Evolutionary conservation across 768 basidiomycete genomes (phyloP), one percentile per base, ranked within the genome.

Genomic region (Artomyces pyxidatus): DNA sequence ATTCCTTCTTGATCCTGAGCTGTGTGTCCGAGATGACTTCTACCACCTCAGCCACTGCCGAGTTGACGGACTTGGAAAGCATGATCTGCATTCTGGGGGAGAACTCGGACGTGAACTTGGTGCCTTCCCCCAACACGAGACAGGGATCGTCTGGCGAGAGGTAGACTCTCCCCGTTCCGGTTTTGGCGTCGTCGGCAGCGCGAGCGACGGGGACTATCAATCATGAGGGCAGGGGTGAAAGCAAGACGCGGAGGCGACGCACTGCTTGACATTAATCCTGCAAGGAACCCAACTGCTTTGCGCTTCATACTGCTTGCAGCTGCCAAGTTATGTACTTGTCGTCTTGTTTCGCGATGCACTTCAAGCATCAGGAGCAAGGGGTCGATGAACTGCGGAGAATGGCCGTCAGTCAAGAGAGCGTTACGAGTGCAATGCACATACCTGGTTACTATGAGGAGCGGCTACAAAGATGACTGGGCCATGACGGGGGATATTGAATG

Each of bases 401-500:
- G n/a, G n/a, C n/a, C n/a, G n/a, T 43, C 23, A 41, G 16, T 17
- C 9, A 25, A 45, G 19, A 22, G 30, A 7, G 25, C 23, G 16
- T 6, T 45, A 45, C 29, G 50, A 27, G 38, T 48, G 52, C 23
- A 47, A 49, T 39, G 37, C 26, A 60, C 67, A 43, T 60, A 82
- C 90, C 70, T 93, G 90, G 64, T 96, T 96, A 60, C 83, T 81
- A 65, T 96, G 94, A 29, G 93, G 93, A 6, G 88, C 94, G 42
- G 79, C 92, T 41, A 92, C 94, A 65, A 98, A 94, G 58, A 98
- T 88, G 49, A 95, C 79, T 4, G 95, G 87, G 0, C 92, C 95
- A 50, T 86, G 76, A 47, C 74, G 76, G 23, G 94, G 94, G 51
- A 98, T 88, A 63, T 96, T 87, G 76, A 84, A 96, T 25, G 92